phyloP scores from a whole-genome alignment of 169 alveolate genomes.

The Cyclospora cayetanensis region DNA sequence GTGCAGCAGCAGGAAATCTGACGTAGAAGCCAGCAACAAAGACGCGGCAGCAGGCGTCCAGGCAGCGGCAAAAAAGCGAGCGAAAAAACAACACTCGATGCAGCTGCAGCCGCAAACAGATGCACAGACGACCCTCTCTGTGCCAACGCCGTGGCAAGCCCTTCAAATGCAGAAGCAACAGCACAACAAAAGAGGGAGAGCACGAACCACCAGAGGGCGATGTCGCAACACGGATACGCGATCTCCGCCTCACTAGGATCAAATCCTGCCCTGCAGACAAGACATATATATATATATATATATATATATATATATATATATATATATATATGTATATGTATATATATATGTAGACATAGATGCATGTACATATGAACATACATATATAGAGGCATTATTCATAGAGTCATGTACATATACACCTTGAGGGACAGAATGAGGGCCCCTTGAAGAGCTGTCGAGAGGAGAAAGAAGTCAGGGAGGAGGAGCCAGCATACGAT shows the following conservation, averaged over 20 bases:
- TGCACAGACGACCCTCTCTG: no score
- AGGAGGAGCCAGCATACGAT: not conserved
- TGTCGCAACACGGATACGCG: not conserved
- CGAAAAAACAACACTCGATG: no score
- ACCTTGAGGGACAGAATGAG: not conserved
- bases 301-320: not conserved
- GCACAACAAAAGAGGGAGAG: not conserved
- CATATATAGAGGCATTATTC: not conserved
- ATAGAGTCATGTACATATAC: not conserved
- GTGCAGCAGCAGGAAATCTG: no score
- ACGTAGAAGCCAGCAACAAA: no score
- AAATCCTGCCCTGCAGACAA: not conserved
- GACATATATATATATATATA: not conserved
- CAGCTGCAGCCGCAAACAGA: no score
- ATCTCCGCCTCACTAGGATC: not conserved
- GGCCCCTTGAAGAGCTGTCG: no score
- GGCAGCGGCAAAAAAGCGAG: no score
- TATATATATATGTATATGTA: no score
- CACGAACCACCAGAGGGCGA: not conserved
- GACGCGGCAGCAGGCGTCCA: no score
- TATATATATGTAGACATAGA: not conserved
- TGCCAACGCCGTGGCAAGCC: no score
- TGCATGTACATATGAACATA: not conserved
- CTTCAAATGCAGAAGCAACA: no score
- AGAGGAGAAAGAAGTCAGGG: no score